Evolutionary conservation across 1,139 yeast genomes (phyloP), one percentile per base, ranked within the genome.

Genomic region (Diutina neorugosa): DNA sequence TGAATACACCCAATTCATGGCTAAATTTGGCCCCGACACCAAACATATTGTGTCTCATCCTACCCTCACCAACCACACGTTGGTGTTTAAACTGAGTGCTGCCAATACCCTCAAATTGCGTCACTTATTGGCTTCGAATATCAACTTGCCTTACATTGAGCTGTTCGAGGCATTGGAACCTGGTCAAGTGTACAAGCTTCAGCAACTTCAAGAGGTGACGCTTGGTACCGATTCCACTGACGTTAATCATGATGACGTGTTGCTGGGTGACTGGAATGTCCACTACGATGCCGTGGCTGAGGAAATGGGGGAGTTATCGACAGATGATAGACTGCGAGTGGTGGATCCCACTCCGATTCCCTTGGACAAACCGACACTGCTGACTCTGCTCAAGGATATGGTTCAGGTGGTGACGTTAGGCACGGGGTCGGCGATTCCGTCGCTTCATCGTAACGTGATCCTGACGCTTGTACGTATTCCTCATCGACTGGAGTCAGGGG

Each of bases 391-490:
- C 54, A 73, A 70, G 55, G 81, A 76, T 52, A 79, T 82, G 57
- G 83, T 88, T 0, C 93, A 89, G 60, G 70, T 86, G 0, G 70
- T 87, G 16, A 86, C 96, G 0, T 68, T 93, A 7, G 99, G 99
- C 8, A 93, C 98, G 0, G 98, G 98, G 0, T 86, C 96, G 27
- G 95, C 98, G 0, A 69, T 89, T 49, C 99, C 99, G 0, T 82
- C 96, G 0, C 78, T 82, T 55, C 80, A 82, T 60, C 76, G 98
- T 59, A 94, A 94, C 63, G 98, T 93, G 0, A 77, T 87, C 25
- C 85, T 94, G 1, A 86, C 87, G 25, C 64, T 90, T 27, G 73
- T 90, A 3, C 77, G 96, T 58, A 62, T 89, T 1, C 96, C 96
- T 0, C n/a, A 44, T 20, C 74, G 65, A 55, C 53, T 57, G 1